Evolutionary conservation across 176 grass and related monocot genomes (phyloP), one percentile per base, ranked within the genome.

Genomic region (Lolium perenne): DNA sequence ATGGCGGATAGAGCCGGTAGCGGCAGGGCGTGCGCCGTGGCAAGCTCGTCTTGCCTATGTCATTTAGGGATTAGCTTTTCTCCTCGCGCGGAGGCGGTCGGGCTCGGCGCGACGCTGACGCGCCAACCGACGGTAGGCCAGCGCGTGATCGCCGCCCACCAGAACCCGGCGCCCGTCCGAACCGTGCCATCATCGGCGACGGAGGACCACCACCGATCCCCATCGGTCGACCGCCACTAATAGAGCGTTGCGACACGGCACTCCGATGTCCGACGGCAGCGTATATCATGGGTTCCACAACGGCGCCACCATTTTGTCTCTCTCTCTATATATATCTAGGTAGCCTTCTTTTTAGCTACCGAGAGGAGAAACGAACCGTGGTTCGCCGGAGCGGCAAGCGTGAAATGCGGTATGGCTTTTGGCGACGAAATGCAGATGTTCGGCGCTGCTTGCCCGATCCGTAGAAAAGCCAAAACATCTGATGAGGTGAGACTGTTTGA

Each of bases 101-200:
- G 32, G 53, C 53, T 80, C 68, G 80, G 32, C 63, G n/a, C 66
- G 89, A 88, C 81, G 77, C 12, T 7, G 89, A 91, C 89, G 22
- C 80, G 43, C 60, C 15, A 91, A 77, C 89, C 77, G 89, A 76
- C 81, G 88, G 23, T 21, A 84, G 75, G 25, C 56, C 22, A 9
- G 32, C 6, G 77, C 54, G 53, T 65, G 57, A 79, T 23, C 20
- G 11, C 10, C 74, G 14, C 76, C 71, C 60, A 82, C 83, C 61
- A 45, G 80, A 87, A 70, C 73, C 73, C 73, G 49, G 25, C 47
- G 62, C 12, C 71, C 75, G 75, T 47, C 23, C 74, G 60, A 54
- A 80, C 76, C 84, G 78, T 71, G 71, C 53, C 66, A 76, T 77
- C 73, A 47, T 80, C 80, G 57, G 23, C 0, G 41, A 7, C 6